phyloP scores from a whole-genome alignment of 345 rosid genomes.

The Syzygium oleosum region DNA sequence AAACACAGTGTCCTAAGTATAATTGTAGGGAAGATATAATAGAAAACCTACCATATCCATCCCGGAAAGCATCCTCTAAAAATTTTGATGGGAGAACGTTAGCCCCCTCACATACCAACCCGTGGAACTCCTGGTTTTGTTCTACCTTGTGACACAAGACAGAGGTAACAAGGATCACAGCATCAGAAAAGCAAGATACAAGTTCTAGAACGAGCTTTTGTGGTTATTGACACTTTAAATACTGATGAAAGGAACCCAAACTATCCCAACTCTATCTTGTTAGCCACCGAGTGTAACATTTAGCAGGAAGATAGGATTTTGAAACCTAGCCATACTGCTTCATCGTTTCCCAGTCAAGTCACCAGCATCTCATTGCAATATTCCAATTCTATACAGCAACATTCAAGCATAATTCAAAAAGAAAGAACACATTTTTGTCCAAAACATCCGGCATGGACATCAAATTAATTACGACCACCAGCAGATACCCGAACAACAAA shows the following conservation, averaged over 20 bases:
- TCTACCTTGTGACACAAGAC: conserved; percentile 82
- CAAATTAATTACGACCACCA: background rate
- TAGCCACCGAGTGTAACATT: background rate
- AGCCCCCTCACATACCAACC: conserved; percentile 92
- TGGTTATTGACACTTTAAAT: background rate
- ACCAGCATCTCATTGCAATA: background rate
- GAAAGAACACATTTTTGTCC: background rate
- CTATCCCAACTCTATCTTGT: background rate
- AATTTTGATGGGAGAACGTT: conserved; percentile 89
- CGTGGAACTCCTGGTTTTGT: conserved; percentile 90
- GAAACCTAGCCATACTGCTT: background rate
- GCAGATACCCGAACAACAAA: background rate
- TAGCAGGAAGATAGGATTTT: background rate
- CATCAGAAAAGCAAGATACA: background rate
- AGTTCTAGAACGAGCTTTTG: background rate
- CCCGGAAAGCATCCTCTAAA: conserved; percentile 64
- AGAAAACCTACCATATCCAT: conserved; percentile 58
- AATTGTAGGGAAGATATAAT: conserved; percentile 2
- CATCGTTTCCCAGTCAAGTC: background rate
- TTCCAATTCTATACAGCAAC: background rate
- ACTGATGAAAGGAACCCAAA: background rate
- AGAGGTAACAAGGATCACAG: conserved; percentile 8
- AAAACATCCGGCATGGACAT: background rate
- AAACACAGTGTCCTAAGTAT: background rate
- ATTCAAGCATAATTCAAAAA: background rate